Evolutionary conservation across 345 rosid genomes (phyloP).

Genomic region (Camelina neglecta): DNA sequence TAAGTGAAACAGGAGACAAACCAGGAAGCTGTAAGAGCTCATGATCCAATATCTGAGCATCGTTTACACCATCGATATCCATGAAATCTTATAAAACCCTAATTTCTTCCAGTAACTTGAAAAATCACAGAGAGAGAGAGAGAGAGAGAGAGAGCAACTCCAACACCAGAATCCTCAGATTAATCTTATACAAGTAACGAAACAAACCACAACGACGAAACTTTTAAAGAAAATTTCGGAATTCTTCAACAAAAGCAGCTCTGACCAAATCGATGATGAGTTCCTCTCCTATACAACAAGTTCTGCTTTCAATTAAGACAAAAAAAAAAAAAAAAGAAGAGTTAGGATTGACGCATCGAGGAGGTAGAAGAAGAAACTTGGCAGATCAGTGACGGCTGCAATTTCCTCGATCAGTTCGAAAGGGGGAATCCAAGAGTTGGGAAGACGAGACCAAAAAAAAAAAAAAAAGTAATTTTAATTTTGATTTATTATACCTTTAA

Average conservation of each 20-base stretch:
- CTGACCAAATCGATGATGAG: neutral
- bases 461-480: no score
- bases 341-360: neutral
- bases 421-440: no score
- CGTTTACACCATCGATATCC: slow-evolving; percentile 51
- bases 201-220: slow-evolving; percentile 2
- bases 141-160: slow-evolving; percentile 8
- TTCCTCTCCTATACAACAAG: neutral
- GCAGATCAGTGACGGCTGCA: slow-evolving; percentile 7
- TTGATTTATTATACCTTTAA: no score
- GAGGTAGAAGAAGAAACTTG: neutral
- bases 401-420: no score
- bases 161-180: neutral
- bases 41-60: slow-evolving; percentile 55
- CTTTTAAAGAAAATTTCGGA: neutral
- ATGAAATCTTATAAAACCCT: slow-evolving; percentile 23
- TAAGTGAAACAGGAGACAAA: slow-evolving; percentile 61
- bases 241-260: slow-evolving; percentile 26
- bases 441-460: no score
- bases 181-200: neutral
- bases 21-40: slow-evolving; percentile 78
- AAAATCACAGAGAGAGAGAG: no score
- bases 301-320: slow-evolving; percentile 8
- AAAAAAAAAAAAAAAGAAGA: neutral
- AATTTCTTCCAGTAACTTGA: neutral